Percentiles rank a stretch among this genome's conserved stretches.
These are phyloP conservation scores for Mucor ambiguus DNA, from an alignment of 371 early-diverging fungal species.

Conservation along the genomic window DNA sequence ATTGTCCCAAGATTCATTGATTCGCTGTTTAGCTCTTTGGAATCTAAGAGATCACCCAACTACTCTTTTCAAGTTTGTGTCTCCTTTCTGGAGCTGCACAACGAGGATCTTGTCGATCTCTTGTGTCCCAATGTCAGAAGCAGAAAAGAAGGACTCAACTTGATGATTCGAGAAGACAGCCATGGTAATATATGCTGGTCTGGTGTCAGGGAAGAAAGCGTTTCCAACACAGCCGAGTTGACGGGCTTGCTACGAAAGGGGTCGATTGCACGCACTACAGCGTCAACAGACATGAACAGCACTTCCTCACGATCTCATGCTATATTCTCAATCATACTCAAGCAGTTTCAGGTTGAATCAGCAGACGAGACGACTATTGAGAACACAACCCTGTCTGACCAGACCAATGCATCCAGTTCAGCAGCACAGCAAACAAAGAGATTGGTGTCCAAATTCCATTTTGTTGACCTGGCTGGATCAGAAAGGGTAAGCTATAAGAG, in stretches of 20 bases:
- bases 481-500: conserved; percentile 75
- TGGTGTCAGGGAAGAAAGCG: conserved; percentile 83
- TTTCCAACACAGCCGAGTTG: conserved; percentile 69
- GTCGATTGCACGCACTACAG: conserved; percentile 86
- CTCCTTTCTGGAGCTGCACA: conserved; percentile 94
- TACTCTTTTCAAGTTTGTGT: conserved; percentile 63
- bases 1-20: conserved; percentile 88
- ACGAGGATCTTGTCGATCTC: conserved; percentile 91
- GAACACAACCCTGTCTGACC: neutral
- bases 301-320: conserved; percentile 97
- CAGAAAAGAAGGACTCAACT: conserved; percentile 52
- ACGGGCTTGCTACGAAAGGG: conserved; percentile 72
- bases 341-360: conserved; percentile 39
- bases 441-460: conserved; percentile 84
- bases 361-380: neutral
- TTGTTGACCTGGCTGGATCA: conserved; percentile 99
- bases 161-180: conserved; percentile 86
- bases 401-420: neutral
- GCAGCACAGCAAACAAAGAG: neutral
- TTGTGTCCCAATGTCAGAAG: conserved; percentile 64
- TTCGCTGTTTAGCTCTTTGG: conserved; percentile 57
- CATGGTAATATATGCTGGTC: conserved; percentile 89
- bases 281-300: conserved; percentile 96
- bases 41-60: conserved; percentile 35
- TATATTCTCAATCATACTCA: conserved; percentile 88